Conservation (phyloP, 768 basidiomycete genomes). For the Russula sp. region DNA sequence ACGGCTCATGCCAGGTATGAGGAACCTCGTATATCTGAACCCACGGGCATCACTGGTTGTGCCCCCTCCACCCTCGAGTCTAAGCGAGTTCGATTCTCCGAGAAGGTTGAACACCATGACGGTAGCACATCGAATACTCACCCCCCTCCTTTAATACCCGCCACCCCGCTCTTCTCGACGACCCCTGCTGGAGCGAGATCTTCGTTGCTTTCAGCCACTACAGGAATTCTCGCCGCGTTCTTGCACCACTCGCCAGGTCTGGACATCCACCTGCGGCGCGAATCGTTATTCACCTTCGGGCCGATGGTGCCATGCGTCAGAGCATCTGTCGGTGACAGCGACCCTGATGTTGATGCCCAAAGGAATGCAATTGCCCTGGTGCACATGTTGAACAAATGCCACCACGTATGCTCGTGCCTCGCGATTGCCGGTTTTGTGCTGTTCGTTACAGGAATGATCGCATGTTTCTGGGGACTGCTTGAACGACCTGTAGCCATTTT, state of each 20-base stretch:
- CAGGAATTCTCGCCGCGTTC: not conserved
- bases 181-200: not conserved
- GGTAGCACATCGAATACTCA: not conserved
- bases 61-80: constrained; percentile 9
- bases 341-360: not conserved
- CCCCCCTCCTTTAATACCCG: not conserved
- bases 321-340: not conserved
- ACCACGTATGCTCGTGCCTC: constrained; percentile 10
- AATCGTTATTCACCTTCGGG: not conserved
- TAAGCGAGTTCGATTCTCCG: not conserved
- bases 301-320: not conserved
- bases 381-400: constrained; percentile 6
- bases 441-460: constrained; percentile 3
- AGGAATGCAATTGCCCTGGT: not conserved
- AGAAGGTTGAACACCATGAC: not conserved
- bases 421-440: constrained; percentile 10
- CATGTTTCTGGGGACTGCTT: constrained; percentile 7
- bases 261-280: constrained; percentile 7
- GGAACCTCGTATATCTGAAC: not conserved
- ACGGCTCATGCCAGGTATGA: not conserved
- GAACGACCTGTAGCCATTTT: constrained; percentile 9
- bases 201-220: not conserved
- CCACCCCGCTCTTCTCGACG: not conserved
- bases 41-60: not conserved
- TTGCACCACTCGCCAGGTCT: not conserved